These are phyloP conservation scores for Geum urbanum DNA, from an alignment of 306 rosid species.

Conservation along the genomic window DNA sequence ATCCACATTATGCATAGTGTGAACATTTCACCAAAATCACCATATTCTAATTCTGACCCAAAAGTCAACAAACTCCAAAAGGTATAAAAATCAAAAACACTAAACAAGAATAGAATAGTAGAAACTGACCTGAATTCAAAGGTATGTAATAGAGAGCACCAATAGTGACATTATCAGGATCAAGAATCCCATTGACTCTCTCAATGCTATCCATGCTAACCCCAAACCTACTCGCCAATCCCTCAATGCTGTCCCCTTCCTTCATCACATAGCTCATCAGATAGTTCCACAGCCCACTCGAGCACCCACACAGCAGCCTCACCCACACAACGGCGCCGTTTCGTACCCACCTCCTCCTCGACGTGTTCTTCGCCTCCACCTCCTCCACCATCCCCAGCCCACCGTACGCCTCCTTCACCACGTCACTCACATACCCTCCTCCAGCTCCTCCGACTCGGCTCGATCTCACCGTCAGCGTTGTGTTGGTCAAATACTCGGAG, in stretches of 20 bases:
- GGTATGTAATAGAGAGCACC: constrained; percentile 88
- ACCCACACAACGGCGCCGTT: constrained; percentile 72
- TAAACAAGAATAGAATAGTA: not conserved
- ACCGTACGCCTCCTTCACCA: constrained; percentile 69
- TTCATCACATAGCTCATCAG: constrained; percentile 82
- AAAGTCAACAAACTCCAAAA: constrained; percentile 3
- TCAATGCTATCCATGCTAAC: constrained; percentile 96
- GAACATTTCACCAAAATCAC: not conserved
- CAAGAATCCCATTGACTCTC: constrained; percentile 59
- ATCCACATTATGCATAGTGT: not conserved
- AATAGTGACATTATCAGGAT: constrained; percentile 79
- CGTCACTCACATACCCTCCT: constrained; percentile 52
- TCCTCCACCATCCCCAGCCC: constrained; percentile 60
- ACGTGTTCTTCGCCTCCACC: constrained; percentile 46
- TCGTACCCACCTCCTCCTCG: constrained; percentile 57
- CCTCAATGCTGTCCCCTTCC: constrained; percentile 74
- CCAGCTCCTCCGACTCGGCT: not conserved
- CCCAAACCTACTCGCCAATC: constrained; percentile 88
- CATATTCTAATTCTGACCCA: not conserved
- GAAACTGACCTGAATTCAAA: constrained; percentile 71
- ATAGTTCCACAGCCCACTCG: constrained; percentile 89
- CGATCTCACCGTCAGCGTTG: constrained; percentile 79
- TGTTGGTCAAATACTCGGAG: constrained; percentile 58
- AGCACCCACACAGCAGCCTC: constrained; percentile 87
- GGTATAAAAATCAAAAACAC: not conserved